Base-by-base conservation (phyloP, 2,329 filamentous ascomycete species). In the Aspergillus sojae region DNA sequence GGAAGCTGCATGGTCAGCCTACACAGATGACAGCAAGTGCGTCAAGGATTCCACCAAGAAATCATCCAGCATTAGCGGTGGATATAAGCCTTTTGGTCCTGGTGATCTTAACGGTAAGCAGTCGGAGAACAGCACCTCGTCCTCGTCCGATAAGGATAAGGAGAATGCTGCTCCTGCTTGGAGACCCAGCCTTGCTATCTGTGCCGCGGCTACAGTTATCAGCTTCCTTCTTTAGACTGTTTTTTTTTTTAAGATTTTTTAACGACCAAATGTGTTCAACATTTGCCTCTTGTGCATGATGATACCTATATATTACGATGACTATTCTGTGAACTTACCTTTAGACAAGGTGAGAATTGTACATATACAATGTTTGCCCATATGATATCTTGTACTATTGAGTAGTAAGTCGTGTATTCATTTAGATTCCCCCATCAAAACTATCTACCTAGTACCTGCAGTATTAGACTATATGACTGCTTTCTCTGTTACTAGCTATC, bases 1-100 rank as follows among this genome's bases (percentile, higher is more conserved):
- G 87, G 75, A 75, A 34, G 76, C 74, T 5, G 78, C 78, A 12
- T 63, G 61, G 57, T 32, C 32, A 6, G 61, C 63, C n/a, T 60
- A 58, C 30, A 50, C 36, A 21, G 58, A 63, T 16, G 39, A 48
- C 34, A 56, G 43, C 43, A 63, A 58, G 39, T 65, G 63, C 46
- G 56, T 68, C n/a, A 58, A 58, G 32, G 64, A 57, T 5, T 67
- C 65, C 9, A 62, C 63, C 50, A 58, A 62, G 54, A 62, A 63
- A 5, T 34, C 45, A 6, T 57, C 48, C 36, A 65, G 63, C 16
- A 57, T 65, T 41, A 63, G 60, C 50, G 63, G 63, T 7, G 63
- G 63, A 10, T 65, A 62, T 30, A 63, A 61, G 21, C 57, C 62
- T 5, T 61, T 57, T 28, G 62, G 62, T 5, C 32, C 57, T n/a